These are phyloP conservation scores for Claviceps lovelessii DNA, from an alignment of 2,329 filamentous ascomycete genomes.

Conservation along the genomic window DNA sequence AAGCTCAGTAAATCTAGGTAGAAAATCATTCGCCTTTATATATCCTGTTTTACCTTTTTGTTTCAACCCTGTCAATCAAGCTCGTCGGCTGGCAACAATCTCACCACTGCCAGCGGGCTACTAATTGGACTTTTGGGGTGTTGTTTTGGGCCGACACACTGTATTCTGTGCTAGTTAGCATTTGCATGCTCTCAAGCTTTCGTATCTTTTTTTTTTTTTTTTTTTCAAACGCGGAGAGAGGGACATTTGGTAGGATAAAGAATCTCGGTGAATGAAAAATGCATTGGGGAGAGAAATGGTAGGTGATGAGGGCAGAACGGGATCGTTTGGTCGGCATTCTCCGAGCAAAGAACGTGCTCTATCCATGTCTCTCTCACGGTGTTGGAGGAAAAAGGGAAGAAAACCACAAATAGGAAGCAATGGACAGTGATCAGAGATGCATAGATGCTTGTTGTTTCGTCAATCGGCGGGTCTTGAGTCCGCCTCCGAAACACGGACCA, in stretches of 20 bases:
- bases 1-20: too few relatives aligned
- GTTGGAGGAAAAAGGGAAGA: not conserved
- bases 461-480: slow-evolving; percentile 81
- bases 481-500: slow-evolving; percentile 93
- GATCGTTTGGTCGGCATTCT: too few relatives aligned
- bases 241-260: not conserved
- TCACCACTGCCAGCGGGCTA: too few relatives aligned
- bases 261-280: not conserved
- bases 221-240: not conserved
- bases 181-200: not conserved
- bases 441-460: slow-evolving; percentile 60
- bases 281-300: not conserved
- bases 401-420: not conserved
- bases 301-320: not conserved
- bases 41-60: too few relatives aligned
- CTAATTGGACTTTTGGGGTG: too few relatives aligned
- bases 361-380: not conserved
- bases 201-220: not conserved
- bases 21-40: too few relatives aligned
- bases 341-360: too few relatives aligned
- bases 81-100: too few relatives aligned
- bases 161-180: not conserved
- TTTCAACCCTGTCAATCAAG: too few relatives aligned
- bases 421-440: slow-evolving; percentile 51
- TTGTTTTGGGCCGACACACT: too few relatives aligned